Conservation (phyloP, 179 eudicot species). For the Gypsophila paniculata region DNA sequence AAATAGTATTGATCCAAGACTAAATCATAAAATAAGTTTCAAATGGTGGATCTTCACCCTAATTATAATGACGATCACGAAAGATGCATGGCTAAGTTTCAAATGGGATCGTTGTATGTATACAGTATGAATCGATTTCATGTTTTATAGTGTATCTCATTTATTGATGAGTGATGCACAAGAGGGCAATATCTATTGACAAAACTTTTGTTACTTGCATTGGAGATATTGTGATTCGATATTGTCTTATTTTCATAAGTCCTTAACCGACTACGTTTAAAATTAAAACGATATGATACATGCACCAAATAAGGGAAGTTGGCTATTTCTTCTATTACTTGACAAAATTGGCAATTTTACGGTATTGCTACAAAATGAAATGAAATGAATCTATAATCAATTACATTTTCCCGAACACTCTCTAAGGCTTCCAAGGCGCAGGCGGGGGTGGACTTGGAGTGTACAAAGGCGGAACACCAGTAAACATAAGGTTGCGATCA, state of each 20-base stretch:
- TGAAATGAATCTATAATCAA: neutral
- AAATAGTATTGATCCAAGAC: no score
- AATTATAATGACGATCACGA: neutral
- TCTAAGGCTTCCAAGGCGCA: conserved; percentile 76
- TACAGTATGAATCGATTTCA: no score
- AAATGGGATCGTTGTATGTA: no score
- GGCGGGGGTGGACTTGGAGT: conserved; percentile 71
- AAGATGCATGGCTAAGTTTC: no score
- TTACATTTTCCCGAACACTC: neutral
- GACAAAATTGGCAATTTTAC: conserved; percentile 5
- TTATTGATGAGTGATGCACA: no score
- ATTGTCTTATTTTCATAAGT: no score
- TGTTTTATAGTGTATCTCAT: no score
- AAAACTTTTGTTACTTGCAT: no score
- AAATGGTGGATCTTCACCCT: neutral
- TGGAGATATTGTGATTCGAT: no score
- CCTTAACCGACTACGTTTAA: neutral
- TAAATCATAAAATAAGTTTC: neutral
- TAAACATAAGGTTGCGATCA: conserved; percentile 56
- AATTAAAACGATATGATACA: neutral
- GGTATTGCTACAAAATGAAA: neutral
- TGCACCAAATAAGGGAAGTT: neutral
- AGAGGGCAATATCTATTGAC: no score
- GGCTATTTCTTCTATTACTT: neutral
- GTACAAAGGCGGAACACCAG: conserved; percentile 66